These are phyloP conservation scores for Aspergillus sp. DNA, from an alignment of 2,329 filamentous ascomycete species.

Conservation along the genomic window DNA sequence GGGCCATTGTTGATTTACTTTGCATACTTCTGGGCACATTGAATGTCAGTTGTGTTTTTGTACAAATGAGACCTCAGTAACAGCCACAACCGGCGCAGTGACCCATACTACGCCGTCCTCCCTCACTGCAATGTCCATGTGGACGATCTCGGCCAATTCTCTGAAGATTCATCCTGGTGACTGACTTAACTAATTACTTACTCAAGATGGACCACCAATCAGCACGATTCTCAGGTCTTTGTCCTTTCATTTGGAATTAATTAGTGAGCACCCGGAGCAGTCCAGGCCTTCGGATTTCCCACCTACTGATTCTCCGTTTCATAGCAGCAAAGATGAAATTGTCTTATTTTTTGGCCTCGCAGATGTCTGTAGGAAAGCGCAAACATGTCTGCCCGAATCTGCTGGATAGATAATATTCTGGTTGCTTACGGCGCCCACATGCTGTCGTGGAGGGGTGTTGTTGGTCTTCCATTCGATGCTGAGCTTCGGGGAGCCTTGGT, in stretches of 20 bases:
- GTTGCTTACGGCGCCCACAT: not conserved
- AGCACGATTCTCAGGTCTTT: not conserved
- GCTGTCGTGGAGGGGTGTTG: not conserved
- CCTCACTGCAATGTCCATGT: not conserved
- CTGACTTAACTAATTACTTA: not conserved
- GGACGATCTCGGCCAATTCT: not conserved
- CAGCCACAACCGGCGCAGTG: not conserved
- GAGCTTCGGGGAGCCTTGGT: not conserved
- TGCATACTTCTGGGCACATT: not conserved
- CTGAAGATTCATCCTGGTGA: not conserved
- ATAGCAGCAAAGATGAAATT: not conserved
- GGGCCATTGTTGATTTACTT: too few species aligned
- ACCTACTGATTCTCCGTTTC: not conserved
- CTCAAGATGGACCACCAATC: not conserved
- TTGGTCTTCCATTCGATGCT: not conserved
- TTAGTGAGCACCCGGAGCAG: not conserved
- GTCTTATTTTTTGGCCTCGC: not conserved
- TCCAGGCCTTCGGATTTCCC: not conserved
- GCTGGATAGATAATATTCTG: not conserved
- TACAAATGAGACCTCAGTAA: not conserved
- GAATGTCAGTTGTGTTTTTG: not conserved
- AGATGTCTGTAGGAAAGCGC: not conserved
- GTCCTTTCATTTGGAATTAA: not conserved
- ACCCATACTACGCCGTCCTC: not conserved
- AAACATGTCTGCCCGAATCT: not conserved